These are phyloP conservation scores for Aureobasidium sp. DNA, from an alignment of 2,329 filamentous ascomycete genomes.

Conservation along the genomic window DNA sequence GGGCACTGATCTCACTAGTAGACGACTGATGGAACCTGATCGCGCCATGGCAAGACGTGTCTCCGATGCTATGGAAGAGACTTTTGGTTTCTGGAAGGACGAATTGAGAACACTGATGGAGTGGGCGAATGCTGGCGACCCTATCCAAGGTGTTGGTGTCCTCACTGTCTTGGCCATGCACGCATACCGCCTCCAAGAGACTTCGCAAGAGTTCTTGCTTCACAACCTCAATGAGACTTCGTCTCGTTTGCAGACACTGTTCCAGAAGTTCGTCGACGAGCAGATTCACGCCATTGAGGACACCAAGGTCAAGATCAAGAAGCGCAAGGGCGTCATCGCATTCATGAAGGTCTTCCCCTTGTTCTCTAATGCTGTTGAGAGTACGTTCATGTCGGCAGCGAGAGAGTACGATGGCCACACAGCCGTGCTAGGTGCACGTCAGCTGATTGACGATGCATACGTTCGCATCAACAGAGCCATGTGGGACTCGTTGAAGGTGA, in stretches of 20 bases:
- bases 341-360: constrained; percentile 91
- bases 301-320: constrained; percentile 98
- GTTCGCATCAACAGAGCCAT: constrained; percentile 84
- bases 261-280: constrained; percentile 85
- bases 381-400: constrained; percentile 57
- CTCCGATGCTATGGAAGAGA: constrained; percentile 78
- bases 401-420: constrained; percentile 41
- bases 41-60: constrained; percentile 77
- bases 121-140: constrained; percentile 74
- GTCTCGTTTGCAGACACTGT: constrained; percentile 64
- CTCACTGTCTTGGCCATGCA: constrained; percentile 75
- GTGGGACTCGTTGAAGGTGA: constrained; percentile 95
- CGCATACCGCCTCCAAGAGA: constrained; percentile 71
- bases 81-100: constrained; percentile 73
- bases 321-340: constrained; percentile 90
- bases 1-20: constrained; percentile 60
- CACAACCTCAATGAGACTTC: constrained; percentile 67
- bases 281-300: constrained; percentile 95
- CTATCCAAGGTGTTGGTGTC: constrained; percentile 86
- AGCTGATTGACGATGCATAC: constrained; percentile 80
- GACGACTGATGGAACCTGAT: constrained; percentile 80
- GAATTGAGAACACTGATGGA: constrained; percentile 76
- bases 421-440: constrained; percentile 55
- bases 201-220: constrained; percentile 86
- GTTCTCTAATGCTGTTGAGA: constrained; percentile 77